phyloP scores from a whole-genome alignment of 495 filamentous ascomycete species.

The Penicillium bovifimosum region DNA sequence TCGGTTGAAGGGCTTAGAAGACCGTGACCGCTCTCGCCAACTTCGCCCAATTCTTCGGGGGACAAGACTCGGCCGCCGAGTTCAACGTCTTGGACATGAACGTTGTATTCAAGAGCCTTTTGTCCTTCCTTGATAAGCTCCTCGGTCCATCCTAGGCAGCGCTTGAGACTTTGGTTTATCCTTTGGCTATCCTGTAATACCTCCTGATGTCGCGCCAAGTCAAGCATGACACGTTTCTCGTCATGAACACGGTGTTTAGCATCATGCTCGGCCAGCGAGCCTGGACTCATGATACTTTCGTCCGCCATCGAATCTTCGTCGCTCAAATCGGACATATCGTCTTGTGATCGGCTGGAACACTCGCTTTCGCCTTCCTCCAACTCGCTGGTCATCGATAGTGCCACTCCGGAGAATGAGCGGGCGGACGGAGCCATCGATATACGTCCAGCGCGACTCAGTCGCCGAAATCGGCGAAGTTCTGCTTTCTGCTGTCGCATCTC shows the following conservation, averaged over 20 bases:
- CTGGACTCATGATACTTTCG: constrained; percentile 30
- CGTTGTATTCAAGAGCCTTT: constrained; percentile 76
- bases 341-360: constrained; percentile 28
- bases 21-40: constrained; percentile 35
- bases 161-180: constrained; percentile 87
- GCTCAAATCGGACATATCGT: constrained; percentile 42
- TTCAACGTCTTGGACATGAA: constrained; percentile 70
- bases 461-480: constrained; percentile 77
- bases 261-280: constrained; percentile 38
- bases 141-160: constrained; percentile 82
- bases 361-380: constrained; percentile 33
- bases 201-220: constrained; percentile 83
- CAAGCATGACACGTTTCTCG: constrained; percentile 70
- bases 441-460: constrained; percentile 71
- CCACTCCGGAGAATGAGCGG: constrained; percentile 38
- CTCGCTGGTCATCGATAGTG: constrained; percentile 34
- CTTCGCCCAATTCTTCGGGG: constrained; percentile 57
- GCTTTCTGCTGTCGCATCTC: constrained; percentile 87
- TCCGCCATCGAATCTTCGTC: constrained; percentile 43
- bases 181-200: constrained; percentile 82
- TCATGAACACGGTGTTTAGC: constrained; percentile 48
- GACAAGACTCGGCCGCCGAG: constrained; percentile 74
- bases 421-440: constrained; percentile 52
- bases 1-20: constrained; percentile 32
- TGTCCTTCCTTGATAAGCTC: constrained; percentile 82